Percentiles rank a stretch among this genome's conserved stretches.
Conservation (phyloP, 306 rosid species). For the Rosa lucieae region DNA sequence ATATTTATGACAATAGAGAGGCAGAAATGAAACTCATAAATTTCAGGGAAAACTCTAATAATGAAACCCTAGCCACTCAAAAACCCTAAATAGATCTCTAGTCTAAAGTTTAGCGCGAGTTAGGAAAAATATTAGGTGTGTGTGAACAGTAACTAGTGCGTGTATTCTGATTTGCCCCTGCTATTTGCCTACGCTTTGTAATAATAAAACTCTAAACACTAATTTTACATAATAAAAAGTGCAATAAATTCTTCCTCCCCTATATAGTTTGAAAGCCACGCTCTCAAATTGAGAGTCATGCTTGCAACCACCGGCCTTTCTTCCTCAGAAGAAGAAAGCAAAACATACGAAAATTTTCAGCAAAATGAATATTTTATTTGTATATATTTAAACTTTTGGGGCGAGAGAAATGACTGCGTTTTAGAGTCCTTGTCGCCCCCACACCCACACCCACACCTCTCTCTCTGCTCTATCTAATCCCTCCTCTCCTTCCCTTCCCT, state of each 20-base stretch:
- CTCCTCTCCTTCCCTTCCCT: constrained; percentile 2
- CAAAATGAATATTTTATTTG: constrained; percentile 32
- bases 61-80: neutral
- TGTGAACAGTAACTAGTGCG: no score
- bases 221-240: neutral
- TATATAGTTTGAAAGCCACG: constrained; percentile 32
- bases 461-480: neutral
- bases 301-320: constrained; percentile 11
- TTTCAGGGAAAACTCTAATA: neutral
- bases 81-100: neutral
- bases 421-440: constrained; percentile 36
- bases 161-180: no score
- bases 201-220: neutral
- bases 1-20: neutral
- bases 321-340: constrained; percentile 34
- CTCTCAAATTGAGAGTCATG: constrained; percentile 29
- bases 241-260: neutral
- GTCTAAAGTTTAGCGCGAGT: no score
- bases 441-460: constrained; percentile 10
- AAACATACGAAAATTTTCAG: constrained; percentile 23
- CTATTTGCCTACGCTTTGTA: neutral
- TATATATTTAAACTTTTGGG: constrained; percentile 41
- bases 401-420: constrained; percentile 61
- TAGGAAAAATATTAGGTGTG: no score
- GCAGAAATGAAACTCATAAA: neutral